Conservation (phyloP, 2,329 filamentous ascomycete species). For the Trichoderma sp. region DNA sequence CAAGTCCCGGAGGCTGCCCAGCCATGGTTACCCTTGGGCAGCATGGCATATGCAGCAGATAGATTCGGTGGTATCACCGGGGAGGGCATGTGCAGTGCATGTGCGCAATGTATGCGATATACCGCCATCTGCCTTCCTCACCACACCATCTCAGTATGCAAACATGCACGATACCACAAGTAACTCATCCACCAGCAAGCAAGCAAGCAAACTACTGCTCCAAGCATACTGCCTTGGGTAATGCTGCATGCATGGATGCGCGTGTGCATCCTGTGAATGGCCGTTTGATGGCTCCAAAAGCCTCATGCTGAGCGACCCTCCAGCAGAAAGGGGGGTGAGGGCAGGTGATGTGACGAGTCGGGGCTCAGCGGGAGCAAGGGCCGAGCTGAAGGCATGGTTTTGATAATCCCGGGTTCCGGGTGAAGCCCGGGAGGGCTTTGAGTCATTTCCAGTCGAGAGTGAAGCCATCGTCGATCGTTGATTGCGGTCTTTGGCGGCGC, state of each 20-base stretch:
- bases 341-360: neutral
- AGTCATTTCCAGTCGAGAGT: neutral
- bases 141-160: too few relatives aligned
- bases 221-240: neutral
- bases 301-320: slow-evolving; percentile 9
- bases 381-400: slow-evolving; percentile 9
- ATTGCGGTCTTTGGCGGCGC: too few relatives aligned
- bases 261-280: slow-evolving; percentile 15
- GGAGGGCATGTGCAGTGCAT: neutral
- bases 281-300: slow-evolving; percentile 15
- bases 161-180: neutral
- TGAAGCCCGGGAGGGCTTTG: neutral
- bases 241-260: slow-evolving; percentile 13
- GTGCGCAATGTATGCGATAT: slow-evolving; percentile 1
- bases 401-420: slow-evolving; percentile 8
- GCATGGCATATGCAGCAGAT: slow-evolving; percentile 21
- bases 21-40: slow-evolving; percentile 25
- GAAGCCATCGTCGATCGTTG: too few relatives aligned
- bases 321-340: neutral
- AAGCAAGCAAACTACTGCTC: too few relatives aligned
- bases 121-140: neutral
- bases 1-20: slow-evolving; percentile 24
- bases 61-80: neutral
- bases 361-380: slow-evolving; percentile 7
- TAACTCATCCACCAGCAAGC: neutral